A percentile compares a stretch with the other conserved stretches of the same genome.
Evolutionary conservation across 306 rosid genomes (phyloP).

Genomic region (Quercus cerris): DNA sequence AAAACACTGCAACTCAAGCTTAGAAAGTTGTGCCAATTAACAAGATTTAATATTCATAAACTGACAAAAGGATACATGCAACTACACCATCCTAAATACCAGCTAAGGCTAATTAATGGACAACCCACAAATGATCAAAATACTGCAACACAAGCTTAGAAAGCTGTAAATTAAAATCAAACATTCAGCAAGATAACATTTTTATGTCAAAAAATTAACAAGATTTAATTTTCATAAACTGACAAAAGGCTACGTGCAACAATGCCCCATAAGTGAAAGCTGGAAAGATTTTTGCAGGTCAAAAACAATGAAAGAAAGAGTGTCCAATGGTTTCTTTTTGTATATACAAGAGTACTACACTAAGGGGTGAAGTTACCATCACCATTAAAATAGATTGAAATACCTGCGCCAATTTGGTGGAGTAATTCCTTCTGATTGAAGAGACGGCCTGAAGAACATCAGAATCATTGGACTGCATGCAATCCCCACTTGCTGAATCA

Average conservation of each 20-base stretch:
- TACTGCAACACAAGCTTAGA: neutral
- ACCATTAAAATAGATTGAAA: neutral
- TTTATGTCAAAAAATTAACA: neutral
- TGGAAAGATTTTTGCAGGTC: neutral
- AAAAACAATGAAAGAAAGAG: neutral
- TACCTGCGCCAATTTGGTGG: constrained; percentile 82
- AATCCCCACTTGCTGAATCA: constrained; percentile 32
- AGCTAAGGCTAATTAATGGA: neutral
- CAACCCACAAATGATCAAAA: neutral
- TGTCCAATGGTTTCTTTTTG: neutral
- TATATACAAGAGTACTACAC: neutral
- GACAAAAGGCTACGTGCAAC: neutral
- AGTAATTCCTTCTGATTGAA: constrained; percentile 59
- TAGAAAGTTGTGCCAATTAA: neutral
- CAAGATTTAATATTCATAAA: neutral
- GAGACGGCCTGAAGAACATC: constrained; percentile 53
- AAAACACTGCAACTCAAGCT: neutral
- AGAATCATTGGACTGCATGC: constrained; percentile 39
- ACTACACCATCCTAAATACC: neutral
- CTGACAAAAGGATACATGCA: neutral
- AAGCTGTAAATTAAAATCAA: neutral
- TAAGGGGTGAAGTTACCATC: neutral
- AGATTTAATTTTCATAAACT: neutral
- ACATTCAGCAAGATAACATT: neutral
- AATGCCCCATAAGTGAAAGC: neutral